Conservation (phyloP, 305 asterid species). For the Fraxinus angustifolia region DNA sequence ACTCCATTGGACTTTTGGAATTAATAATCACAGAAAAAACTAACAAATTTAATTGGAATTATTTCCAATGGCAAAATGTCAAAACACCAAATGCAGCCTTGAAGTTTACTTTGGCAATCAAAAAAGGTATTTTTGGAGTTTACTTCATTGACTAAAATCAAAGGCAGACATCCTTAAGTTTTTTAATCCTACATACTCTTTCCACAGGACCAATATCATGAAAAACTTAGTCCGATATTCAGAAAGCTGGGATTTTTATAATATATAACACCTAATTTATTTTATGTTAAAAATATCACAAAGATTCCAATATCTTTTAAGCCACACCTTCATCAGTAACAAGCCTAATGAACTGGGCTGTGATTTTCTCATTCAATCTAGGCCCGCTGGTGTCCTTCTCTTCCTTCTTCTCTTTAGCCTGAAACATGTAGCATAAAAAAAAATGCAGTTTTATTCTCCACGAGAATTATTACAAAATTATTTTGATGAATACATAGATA, state of each 20-base stretch:
- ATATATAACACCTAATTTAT: not conserved
- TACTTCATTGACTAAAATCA: not conserved
- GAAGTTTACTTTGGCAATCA: not conserved
- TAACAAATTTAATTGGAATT: not conserved
- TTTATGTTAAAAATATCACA: not conserved
- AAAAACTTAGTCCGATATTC: not conserved
- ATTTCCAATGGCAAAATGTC: not conserved
- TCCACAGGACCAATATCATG: not conserved
- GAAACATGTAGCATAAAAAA: slow-evolving; percentile 12
- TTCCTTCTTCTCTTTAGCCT: slow-evolving; percentile 42
- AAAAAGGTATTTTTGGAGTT: not conserved
- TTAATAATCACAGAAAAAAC: not conserved
- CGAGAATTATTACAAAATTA: not conserved
- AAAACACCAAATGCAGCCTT: not conserved
- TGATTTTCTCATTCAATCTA: slow-evolving; percentile 64
- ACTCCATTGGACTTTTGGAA: not conserved
- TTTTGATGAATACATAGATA: not conserved
- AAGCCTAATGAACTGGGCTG: slow-evolving; percentile 58
- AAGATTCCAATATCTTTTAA: not conserved
- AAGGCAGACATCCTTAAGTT: not conserved
- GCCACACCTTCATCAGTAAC: slow-evolving; percentile 65
- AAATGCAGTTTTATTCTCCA: not conserved
- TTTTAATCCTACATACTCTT: not conserved
- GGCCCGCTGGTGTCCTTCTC: slow-evolving; percentile 46
- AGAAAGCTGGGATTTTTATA: not conserved